Evolutionary conservation across 805 yeast genomes (phyloP).

Genomic region (Ogataea neopini): DNA sequence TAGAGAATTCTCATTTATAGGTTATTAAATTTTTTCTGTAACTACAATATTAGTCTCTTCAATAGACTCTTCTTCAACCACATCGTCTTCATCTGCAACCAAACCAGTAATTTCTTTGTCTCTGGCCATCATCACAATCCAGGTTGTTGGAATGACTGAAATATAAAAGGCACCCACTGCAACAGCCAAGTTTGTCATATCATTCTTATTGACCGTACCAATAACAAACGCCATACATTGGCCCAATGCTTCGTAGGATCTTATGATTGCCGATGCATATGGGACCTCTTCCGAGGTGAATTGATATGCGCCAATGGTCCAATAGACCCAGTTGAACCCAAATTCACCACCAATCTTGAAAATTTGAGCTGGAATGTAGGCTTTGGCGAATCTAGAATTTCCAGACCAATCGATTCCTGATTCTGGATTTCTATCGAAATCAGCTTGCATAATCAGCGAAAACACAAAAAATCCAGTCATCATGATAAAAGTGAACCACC

Average conservation of each 20-base stretch:
- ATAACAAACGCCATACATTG: constrained; percentile 22
- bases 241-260: constrained; percentile 30
- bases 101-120: neutral
- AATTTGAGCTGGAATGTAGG: constrained; percentile 27
- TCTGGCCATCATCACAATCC: neutral
- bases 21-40: constrained; percentile 5
- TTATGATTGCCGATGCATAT: constrained; percentile 25
- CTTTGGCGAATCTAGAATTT: constrained; percentile 16
- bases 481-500: constrained; percentile 15
- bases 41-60: neutral
- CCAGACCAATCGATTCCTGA: constrained; percentile 25
- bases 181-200: constrained; percentile 30
- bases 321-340: constrained; percentile 29
- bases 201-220: constrained; percentile 26
- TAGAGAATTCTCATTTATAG: constrained; percentile 17
- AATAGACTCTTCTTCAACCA: neutral
- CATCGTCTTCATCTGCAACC: neutral
- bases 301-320: constrained; percentile 28
- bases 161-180: constrained; percentile 27
- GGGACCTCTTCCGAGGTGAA: constrained; percentile 23
- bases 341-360: constrained; percentile 27
- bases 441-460: constrained; percentile 18
- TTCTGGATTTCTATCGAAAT: constrained; percentile 10
- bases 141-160: constrained; percentile 7
- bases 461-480: constrained; percentile 24